Evolutionary conservation across 164 flowering plant genomes (phyloP).

Genomic region (Dillenia turbinata): DNA sequence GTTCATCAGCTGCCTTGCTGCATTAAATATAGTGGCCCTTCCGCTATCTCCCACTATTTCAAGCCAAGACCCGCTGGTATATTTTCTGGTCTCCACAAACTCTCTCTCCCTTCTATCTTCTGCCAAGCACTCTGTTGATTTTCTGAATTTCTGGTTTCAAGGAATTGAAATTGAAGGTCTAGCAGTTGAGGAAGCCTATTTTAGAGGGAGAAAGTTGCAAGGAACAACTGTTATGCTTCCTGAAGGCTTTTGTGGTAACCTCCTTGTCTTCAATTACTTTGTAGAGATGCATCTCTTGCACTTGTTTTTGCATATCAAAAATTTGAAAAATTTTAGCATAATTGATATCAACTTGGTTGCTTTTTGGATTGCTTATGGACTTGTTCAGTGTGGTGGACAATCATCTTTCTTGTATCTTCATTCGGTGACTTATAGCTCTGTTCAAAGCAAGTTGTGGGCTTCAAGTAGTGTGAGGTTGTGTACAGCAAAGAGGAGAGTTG

Average conservation of each 20-base stretch:
- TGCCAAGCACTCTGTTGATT: too few species aligned
- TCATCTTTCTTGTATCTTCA: too few species aligned
- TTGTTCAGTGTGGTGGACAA: too few species aligned
- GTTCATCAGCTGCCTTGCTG: conserved; percentile 91
- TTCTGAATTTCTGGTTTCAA: conserved; percentile 4
- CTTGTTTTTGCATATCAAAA: background rate
- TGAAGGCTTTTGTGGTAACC: conserved; percentile 64
- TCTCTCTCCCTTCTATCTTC: background rate
- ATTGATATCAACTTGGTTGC: too few species aligned
- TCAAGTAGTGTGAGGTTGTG: too few species aligned
- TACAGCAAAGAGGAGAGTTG: too few species aligned
- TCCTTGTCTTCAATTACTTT: background rate
- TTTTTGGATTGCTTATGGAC: too few species aligned
- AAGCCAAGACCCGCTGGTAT: conserved; percentile 53
- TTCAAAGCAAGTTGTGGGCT: too few species aligned
- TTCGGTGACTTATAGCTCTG: too few species aligned
- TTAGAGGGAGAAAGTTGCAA: conserved; percentile 88
- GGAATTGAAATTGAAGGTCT: conserved; percentile 70
- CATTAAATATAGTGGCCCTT: conserved; percentile 72
- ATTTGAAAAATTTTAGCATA: too few species aligned
- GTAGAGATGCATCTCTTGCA: background rate
- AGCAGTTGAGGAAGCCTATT: conserved; percentile 62
- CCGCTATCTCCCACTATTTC: conserved; percentile 78
- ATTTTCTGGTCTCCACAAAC: background rate
- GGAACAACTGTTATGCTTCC: conserved; percentile 70